phyloP scores from a whole-genome alignment of 768 basidiomycete species.

The Suillus bovinus region DNA sequence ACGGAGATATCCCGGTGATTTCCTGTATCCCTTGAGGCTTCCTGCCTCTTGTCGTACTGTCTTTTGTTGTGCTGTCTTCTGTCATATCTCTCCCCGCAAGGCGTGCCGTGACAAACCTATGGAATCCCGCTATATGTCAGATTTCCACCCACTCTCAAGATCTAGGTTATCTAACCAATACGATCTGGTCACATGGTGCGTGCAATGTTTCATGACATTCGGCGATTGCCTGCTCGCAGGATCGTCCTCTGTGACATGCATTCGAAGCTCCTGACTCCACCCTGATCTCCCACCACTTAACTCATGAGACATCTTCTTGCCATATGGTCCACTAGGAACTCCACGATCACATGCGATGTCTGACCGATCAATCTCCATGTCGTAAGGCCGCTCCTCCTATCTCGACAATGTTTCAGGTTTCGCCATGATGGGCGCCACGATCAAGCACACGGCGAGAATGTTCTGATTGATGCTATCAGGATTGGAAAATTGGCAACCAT shows the following conservation, averaged over 20 bases:
- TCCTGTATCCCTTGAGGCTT: conserved; percentile 14
- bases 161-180: background rate
- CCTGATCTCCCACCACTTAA: background rate
- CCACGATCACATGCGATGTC: background rate
- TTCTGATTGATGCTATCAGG: conserved; percentile 2
- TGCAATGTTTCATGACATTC: background rate
- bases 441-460: conserved; percentile 2
- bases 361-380: conserved; percentile 1
- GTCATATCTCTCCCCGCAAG: conserved; percentile 1
- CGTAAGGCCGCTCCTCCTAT: background rate
- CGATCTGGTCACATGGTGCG: background rate
- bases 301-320: background rate
- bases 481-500: background rate
- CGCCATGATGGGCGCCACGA: conserved; percentile 4
- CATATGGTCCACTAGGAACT: background rate
- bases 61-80: conserved; percentile 1
- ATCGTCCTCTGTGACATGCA: background rate
- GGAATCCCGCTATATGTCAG: background rate
- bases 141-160: background rate
- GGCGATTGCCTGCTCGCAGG: background rate
- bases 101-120: background rate
- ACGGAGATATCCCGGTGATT: conserved; percentile 14
- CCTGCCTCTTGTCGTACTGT: conserved; percentile 8
- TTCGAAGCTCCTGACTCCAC: conserved; percentile 1
- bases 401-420: background rate